Percentiles rank a stretch among this genome's conserved stretches.
phyloP scores from a whole-genome alignment of 2,329 filamentous ascomycete species.

The Trichophyton mentagrophytes region DNA sequence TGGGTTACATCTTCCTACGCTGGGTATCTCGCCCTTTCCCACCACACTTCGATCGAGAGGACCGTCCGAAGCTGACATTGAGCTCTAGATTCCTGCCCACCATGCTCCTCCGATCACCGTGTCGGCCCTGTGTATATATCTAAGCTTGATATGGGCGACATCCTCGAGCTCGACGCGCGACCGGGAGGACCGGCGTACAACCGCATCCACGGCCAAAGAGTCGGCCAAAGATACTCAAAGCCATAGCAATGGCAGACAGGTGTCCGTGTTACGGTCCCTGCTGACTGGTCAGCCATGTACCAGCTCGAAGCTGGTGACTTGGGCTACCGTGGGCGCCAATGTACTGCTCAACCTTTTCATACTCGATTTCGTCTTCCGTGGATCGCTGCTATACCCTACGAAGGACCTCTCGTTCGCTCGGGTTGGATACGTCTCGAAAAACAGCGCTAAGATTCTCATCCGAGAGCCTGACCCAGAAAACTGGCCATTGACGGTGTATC shows the following conservation, averaged over 20 bases:
- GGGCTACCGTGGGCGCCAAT: slow-evolving; percentile 61
- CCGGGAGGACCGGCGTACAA: neutral
- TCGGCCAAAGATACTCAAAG: neutral
- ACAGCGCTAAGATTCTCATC: slow-evolving; percentile 66
- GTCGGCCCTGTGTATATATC: slow-evolving; percentile 34
- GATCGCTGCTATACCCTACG: slow-evolving; percentile 54
- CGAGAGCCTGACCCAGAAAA: slow-evolving; percentile 66
- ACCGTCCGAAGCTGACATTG: neutral
- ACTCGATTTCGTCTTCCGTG: slow-evolving; percentile 65
- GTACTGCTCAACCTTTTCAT: slow-evolving; percentile 53
- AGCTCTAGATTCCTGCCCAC: slow-evolving; percentile 27
- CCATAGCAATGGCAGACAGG: neutral
- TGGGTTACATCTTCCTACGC: slow-evolving; percentile 31
- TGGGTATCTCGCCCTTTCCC: slow-evolving; percentile 24
- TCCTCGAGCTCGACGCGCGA: slow-evolving; percentile 1
- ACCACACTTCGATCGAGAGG: too few species aligned
- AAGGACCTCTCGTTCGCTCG: slow-evolving; percentile 74
- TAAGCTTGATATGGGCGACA: slow-evolving; percentile 25
- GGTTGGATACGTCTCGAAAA: slow-evolving; percentile 72
- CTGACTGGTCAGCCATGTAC: slow-evolving; percentile 65
- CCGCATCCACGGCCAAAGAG: neutral
- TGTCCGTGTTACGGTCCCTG: slow-evolving; percentile 38
- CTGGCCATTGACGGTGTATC: slow-evolving; percentile 60
- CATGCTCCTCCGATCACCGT: slow-evolving; percentile 26
- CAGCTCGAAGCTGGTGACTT: slow-evolving; percentile 52